Percentiles rank a stretch among this genome's conserved stretches.
Evolutionary conservation across 495 filamentous ascomycete species (phyloP).

Genomic region (Penicillium turbatum): DNA sequence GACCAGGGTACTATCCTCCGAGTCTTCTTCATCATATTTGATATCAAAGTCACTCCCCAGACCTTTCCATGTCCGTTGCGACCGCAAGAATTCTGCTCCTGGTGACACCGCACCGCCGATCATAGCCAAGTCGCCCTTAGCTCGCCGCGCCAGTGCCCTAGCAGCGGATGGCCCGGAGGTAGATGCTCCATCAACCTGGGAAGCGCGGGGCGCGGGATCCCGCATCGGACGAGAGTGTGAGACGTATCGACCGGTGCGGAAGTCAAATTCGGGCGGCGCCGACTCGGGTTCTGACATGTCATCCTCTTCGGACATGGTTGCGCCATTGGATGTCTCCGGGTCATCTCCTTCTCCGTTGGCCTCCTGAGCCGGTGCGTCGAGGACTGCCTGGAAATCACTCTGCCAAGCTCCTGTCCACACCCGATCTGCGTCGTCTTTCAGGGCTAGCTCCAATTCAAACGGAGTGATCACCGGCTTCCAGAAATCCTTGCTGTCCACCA

Average conservation of each 20-base stretch:
- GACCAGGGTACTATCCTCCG: slow-evolving; percentile 48
- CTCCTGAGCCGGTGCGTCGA: slow-evolving; percentile 31
- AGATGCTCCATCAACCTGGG: slow-evolving; percentile 31
- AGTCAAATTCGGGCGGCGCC: slow-evolving; percentile 84
- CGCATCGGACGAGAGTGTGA: slow-evolving; percentile 79
- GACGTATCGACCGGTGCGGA: slow-evolving; percentile 82
- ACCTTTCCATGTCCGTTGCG: slow-evolving; percentile 85
- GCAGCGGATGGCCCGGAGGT: slow-evolving; percentile 31
- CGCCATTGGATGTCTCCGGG: slow-evolving; percentile 21
- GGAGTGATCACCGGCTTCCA: slow-evolving; percentile 86
- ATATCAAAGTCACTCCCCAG: slow-evolving; percentile 81
- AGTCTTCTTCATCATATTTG: slow-evolving; percentile 58
- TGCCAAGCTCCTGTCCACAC: slow-evolving; percentile 76
- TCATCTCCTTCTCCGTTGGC: slow-evolving; percentile 18
- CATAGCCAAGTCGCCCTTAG: slow-evolving; percentile 65
- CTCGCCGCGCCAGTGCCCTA: slow-evolving; percentile 53
- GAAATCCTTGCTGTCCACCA: slow-evolving; percentile 81
- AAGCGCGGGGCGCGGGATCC: slow-evolving; percentile 31
- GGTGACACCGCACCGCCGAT: slow-evolving; percentile 83
- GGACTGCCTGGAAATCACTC: slow-evolving; percentile 63
- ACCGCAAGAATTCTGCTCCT: slow-evolving; percentile 79
- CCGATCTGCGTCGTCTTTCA: slow-evolving; percentile 64
- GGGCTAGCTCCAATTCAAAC: slow-evolving; percentile 76
- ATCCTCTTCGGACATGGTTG: slow-evolving; percentile 31
- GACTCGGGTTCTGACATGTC: slow-evolving; percentile 59